These are phyloP conservation scores for Pseudomonodictys pantanalensis DNA, from an alignment of 495 filamentous ascomycete genomes.

Conservation along the genomic window DNA sequence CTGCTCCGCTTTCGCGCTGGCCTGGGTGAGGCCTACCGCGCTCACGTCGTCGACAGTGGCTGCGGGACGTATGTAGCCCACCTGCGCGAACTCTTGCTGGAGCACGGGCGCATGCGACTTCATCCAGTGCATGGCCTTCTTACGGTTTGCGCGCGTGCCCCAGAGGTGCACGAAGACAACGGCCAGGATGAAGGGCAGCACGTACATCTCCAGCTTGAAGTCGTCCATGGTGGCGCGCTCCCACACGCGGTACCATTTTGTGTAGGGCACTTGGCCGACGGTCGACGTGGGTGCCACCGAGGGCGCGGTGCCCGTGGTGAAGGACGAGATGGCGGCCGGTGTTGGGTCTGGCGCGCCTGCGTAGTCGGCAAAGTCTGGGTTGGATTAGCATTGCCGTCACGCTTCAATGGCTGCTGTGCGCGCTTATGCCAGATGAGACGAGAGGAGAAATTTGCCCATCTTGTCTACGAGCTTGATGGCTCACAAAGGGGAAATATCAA, in stretches of 20 bases:
- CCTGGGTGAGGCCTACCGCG: conserved; percentile 43
- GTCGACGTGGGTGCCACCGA: conserved; percentile 47
- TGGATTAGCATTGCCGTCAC: neutral
- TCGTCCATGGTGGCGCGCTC: conserved; percentile 78
- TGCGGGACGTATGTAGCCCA: conserved; percentile 63
- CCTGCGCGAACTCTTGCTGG: conserved; percentile 78
- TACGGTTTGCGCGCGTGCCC: conserved; percentile 75
- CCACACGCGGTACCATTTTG: conserved; percentile 95
- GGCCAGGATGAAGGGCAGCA: conserved; percentile 68
- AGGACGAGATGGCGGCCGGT: conserved; percentile 43
- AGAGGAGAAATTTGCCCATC: no score
- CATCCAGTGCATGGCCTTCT: conserved; percentile 78
- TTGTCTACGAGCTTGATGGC: no score
- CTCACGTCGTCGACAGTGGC: conserved; percentile 47
- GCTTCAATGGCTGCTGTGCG: no score
- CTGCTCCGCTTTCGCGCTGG: conserved; percentile 16
- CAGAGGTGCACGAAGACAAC: conserved; percentile 77
- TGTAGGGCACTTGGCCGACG: conserved; percentile 57
- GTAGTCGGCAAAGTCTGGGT: conserved; percentile 52
- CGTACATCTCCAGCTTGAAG: conserved; percentile 82
- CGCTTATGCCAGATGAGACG: no score
- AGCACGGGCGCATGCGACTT: conserved; percentile 67
- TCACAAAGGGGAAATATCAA: neutral
- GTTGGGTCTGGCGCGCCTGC: conserved; percentile 41
- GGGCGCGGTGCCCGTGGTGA: conserved; percentile 46